Evolutionary conservation across 2,329 filamentous ascomycete genomes (phyloP).

Genomic region (Pseudocercospora vitis): DNA sequence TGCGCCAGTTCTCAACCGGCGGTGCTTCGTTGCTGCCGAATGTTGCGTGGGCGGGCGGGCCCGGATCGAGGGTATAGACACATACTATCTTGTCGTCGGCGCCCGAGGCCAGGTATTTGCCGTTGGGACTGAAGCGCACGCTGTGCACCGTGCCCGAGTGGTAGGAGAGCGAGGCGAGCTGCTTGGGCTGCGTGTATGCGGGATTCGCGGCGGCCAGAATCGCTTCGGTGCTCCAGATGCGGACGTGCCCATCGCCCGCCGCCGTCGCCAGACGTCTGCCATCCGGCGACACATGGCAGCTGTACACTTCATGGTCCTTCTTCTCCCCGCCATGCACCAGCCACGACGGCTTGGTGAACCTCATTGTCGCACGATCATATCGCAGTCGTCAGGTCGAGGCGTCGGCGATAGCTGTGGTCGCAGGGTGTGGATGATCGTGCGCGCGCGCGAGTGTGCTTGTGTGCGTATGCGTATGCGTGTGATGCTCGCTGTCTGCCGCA

Average conservation of each 20-base stretch:
- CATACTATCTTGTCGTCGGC: slow-evolving; percentile 99
- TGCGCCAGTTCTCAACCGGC: slow-evolving; percentile 97
- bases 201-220: slow-evolving; percentile 77
- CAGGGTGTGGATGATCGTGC: too few relatives aligned
- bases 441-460: neutral
- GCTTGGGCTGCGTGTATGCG: slow-evolving; percentile 74
- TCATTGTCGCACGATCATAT: slow-evolving; percentile 38
- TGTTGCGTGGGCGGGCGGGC: slow-evolving; percentile 71
- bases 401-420: too few relatives aligned
- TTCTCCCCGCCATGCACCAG: slow-evolving; percentile 95
- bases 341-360: slow-evolving; percentile 89
- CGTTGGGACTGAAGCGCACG: slow-evolving; percentile 93
- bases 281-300: slow-evolving; percentile 94
- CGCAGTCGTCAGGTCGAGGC: neutral
- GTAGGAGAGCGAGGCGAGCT: slow-evolving; percentile 97
- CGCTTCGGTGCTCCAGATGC: slow-evolving; percentile 95
- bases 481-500: too few relatives aligned
- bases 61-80: slow-evolving; percentile 87
- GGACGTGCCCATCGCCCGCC: slow-evolving; percentile 94
- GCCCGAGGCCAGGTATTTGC: slow-evolving; percentile 91
- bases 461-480: too few relatives aligned
- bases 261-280: slow-evolving; percentile 88
- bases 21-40: slow-evolving; percentile 88
- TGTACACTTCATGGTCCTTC: slow-evolving; percentile 98
- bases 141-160: slow-evolving; percentile 97